phyloP scores from a whole-genome alignment of 495 filamentous ascomycete species.

The Cudoniella acicularis region DNA sequence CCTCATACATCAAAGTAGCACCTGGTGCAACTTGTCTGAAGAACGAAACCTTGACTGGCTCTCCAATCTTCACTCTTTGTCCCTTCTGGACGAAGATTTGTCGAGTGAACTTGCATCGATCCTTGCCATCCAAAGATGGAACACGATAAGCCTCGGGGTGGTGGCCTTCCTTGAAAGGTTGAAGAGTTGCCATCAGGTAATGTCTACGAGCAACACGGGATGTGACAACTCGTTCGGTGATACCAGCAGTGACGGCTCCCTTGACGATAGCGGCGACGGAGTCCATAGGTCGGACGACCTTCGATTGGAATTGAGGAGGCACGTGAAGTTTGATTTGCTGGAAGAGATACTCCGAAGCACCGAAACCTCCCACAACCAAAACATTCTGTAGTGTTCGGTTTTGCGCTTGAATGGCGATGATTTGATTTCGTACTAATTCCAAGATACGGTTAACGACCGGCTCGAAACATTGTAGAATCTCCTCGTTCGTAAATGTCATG shows the following conservation, averaged over 20 bases:
- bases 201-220: slow-evolving; percentile 97
- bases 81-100: slow-evolving; percentile 99
- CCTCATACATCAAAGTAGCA: slow-evolving; percentile 98
- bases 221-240: slow-evolving; percentile 93
- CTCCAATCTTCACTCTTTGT: slow-evolving; percentile 96
- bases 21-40: slow-evolving; percentile 97
- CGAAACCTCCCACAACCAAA: slow-evolving; percentile 69
- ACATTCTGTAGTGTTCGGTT: slow-evolving; percentile 71
- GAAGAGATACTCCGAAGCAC: slow-evolving; percentile 74
- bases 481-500: slow-evolving; percentile 81
- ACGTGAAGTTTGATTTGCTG: slow-evolving; percentile 81
- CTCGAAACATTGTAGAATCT: slow-evolving; percentile 76
- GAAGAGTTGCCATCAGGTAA: slow-evolving; percentile 98
- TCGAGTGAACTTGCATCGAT: slow-evolving; percentile 96
- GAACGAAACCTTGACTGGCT: slow-evolving; percentile 98
- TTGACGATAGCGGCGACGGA: slow-evolving; percentile 75
- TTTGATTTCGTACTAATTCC: slow-evolving; percentile 71
- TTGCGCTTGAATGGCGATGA: slow-evolving; percentile 74
- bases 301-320: slow-evolving; percentile 73
- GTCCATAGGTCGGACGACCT: slow-evolving; percentile 75
- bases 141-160: slow-evolving; percentile 98
- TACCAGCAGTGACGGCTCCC: slow-evolving; percentile 79
- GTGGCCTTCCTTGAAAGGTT: slow-evolving; percentile 98
- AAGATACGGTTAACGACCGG: slow-evolving; percentile 69
- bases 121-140: slow-evolving; percentile 91